These are phyloP conservation scores for Zostera marina DNA, from an alignment of 116 monocot genomes.

Conservation along the genomic window DNA sequence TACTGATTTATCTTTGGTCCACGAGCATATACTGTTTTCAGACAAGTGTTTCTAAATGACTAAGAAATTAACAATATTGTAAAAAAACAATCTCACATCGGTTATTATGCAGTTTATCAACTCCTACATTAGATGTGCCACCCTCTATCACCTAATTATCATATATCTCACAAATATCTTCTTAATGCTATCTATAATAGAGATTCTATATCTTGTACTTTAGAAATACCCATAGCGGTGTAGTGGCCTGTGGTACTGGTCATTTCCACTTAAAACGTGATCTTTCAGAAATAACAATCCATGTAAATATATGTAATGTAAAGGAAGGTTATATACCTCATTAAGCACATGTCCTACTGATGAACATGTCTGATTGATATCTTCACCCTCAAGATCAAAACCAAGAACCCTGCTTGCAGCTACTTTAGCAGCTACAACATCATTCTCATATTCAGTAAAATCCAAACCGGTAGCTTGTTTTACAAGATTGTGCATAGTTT, in stretches of 20 bases:
- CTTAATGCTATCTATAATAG: no score
- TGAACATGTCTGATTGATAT: constrained; percentile 27
- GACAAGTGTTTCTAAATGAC: neutral
- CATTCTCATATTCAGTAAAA: constrained; percentile 37
- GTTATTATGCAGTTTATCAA: no score
- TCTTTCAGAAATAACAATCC: neutral
- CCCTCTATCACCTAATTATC: no score
- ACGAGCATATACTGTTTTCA: neutral
- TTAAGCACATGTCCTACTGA: constrained; percentile 89
- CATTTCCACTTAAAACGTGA: neutral
- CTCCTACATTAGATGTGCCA: no score
- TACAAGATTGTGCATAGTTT: constrained; percentile 93
- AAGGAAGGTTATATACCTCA: constrained; percentile 29
- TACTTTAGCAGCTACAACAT: constrained; percentile 62
- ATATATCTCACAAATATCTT: no score
- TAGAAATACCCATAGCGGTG: no score
- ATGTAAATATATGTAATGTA: neutral
- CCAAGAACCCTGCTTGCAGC: constrained; percentile 29
- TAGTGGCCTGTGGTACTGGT: no score
- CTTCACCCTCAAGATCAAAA: constrained; percentile 16
- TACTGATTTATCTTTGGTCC: neutral
- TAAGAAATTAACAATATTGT: neutral
- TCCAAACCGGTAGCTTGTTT: constrained; percentile 72
- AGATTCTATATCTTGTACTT: no score
- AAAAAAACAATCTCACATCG: no score